phyloP scores from a whole-genome alignment of 2,329 filamentous ascomycete genomes.

The Ophiocordyceps unilateralis region DNA sequence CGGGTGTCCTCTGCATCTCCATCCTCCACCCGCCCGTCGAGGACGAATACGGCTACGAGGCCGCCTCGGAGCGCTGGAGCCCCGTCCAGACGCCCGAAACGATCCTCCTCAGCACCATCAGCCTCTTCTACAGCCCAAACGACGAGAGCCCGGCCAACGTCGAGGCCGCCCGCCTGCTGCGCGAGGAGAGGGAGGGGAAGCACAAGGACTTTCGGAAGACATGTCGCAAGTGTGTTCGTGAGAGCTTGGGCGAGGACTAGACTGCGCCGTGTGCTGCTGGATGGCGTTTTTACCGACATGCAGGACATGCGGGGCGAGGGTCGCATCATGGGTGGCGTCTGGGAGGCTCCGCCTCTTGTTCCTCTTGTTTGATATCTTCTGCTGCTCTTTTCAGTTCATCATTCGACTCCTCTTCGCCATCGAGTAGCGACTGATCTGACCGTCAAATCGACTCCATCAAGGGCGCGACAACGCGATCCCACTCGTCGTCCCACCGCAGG shows the following conservation, averaged over 20 bases:
- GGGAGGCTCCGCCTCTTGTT: neutral
- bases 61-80: constrained; percentile 77
- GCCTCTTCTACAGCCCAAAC: constrained; percentile 81
- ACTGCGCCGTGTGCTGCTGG: no score
- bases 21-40: constrained; percentile 93
- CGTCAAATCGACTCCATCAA: constrained; percentile 34
- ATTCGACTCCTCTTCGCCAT: no score
- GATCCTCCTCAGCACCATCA: constrained; percentile 82
- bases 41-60: constrained; percentile 87
- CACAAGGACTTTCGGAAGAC: constrained; percentile 59
- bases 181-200: constrained; percentile 50
- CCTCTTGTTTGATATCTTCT: neutral
- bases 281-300: neutral
- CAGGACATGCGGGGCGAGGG: neutral
- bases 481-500: constrained; percentile 80
- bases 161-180: constrained; percentile 76
- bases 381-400: neutral
- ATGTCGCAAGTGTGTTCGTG: constrained; percentile 63
- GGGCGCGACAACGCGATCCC: constrained; percentile 65
- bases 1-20: constrained; percentile 84
- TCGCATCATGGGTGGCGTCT: neutral
- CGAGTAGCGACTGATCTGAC: no score
- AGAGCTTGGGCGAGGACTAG: constrained; percentile 60
- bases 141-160: constrained; percentile 92
- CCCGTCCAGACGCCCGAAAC: constrained; percentile 93